Percentiles rank a stretch among this genome's conserved stretches.
Evolutionary conservation across 2,329 filamentous ascomycete species (phyloP).

Genomic region (Plenodomus tracheiphilus): DNA sequence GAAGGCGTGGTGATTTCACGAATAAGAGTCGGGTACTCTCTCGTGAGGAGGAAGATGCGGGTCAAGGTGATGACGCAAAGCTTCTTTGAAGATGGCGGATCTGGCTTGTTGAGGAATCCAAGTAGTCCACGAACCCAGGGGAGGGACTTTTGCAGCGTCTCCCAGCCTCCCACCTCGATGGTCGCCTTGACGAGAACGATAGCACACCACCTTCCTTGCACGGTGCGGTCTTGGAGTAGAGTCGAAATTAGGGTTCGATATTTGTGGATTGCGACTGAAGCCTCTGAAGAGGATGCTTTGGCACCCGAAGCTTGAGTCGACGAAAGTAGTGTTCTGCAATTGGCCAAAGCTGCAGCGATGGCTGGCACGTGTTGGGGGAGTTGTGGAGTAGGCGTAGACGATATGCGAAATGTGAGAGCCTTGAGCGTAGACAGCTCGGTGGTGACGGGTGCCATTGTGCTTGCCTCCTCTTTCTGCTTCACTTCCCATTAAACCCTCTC

Average conservation of each 20-base stretch:
- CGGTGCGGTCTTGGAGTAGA: constrained; percentile 74
- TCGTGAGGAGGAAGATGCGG: constrained; percentile 80
- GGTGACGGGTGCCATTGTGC: constrained; percentile 29
- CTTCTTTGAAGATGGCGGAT: constrained; percentile 74
- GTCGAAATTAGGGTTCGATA: constrained; percentile 77
- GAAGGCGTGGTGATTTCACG: constrained; percentile 87
- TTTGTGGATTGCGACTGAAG: constrained; percentile 74
- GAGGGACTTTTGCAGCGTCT: constrained; percentile 72
- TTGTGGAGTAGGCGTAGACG: constrained; percentile 70
- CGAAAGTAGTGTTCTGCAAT: constrained; percentile 65
- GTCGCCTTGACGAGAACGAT: constrained; percentile 78
- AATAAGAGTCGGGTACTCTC: constrained; percentile 78
- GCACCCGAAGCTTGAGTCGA: constrained; percentile 59
- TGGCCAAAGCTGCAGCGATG: constrained; percentile 61
- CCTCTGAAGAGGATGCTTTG: constrained; percentile 67
- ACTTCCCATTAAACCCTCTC: background rate
- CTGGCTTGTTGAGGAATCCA: constrained; percentile 76
- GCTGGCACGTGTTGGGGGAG: constrained; percentile 74
- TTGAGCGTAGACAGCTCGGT: constrained; percentile 37
- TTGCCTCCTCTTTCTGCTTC: background rate
- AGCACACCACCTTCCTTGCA: constrained; percentile 76
- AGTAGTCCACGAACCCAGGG: constrained; percentile 80
- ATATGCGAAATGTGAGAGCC: constrained; percentile 67
- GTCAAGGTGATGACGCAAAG: constrained; percentile 76
- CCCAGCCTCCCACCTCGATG: constrained; percentile 83